Conservation (phyloP, 2,329 filamentous ascomycete species). For the Pseudogymnoascus sp. region DNA sequence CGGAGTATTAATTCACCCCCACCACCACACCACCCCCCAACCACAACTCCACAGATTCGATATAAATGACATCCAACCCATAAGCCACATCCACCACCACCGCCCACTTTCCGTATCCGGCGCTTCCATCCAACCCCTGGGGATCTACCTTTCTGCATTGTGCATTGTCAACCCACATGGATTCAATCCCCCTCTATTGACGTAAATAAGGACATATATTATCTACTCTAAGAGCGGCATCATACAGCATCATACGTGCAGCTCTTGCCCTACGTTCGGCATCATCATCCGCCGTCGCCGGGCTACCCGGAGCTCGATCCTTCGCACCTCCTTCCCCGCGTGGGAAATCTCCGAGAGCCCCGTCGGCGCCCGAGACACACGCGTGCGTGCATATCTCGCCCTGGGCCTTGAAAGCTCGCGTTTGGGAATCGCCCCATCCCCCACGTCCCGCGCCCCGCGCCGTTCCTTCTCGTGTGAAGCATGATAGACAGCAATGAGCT, state of each 20-base stretch:
- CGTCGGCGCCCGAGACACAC: slow-evolving; percentile 1
- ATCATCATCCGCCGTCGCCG: neutral
- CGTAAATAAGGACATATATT: neutral
- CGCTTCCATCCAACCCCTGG: neutral
- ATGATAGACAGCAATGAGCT: slow-evolving; percentile 10
- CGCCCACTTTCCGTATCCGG: neutral
- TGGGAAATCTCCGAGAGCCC: neutral
- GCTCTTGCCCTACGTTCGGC: neutral
- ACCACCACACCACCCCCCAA: neutral
- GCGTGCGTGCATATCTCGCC: neutral
- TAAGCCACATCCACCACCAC: slow-evolving; percentile 1
- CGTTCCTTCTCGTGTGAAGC: neutral
- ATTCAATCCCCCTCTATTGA: neutral
- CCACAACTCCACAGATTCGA: slow-evolving; percentile 4
- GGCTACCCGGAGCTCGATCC: neutral
- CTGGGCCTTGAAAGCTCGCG: neutral
- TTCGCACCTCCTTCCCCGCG: neutral
- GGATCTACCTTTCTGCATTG: slow-evolving; percentile 1
- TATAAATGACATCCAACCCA: slow-evolving; percentile 5
- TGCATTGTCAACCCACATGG: neutral
- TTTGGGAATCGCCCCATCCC: neutral
- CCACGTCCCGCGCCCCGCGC: neutral
- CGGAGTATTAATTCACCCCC: neutral
- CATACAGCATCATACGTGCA: neutral
- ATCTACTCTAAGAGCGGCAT: neutral